Evolutionary conservation across 441 rosid genomes (phyloP).

Genomic region (Daphne laureola): DNA sequence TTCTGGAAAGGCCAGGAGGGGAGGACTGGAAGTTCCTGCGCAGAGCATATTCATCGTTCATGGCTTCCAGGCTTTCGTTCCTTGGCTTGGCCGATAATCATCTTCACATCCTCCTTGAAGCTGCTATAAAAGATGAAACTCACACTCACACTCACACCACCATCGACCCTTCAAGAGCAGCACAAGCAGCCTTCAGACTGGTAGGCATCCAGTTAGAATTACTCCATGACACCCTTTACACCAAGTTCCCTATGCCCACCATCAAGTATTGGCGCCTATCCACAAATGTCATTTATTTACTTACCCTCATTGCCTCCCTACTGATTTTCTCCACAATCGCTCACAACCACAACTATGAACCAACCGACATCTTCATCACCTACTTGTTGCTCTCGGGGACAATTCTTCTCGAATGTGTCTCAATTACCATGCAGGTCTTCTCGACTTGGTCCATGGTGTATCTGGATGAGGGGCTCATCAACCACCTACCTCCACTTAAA

Average conservation of each 20-base stretch:
- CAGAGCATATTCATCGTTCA: slow-evolving; percentile 26
- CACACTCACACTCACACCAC: not conserved
- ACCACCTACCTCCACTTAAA: not conserved
- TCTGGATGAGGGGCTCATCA: not conserved
- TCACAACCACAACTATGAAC: slow-evolving; percentile 2
- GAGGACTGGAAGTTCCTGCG: not conserved
- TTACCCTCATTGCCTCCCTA: slow-evolving; percentile 15
- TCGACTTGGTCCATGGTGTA: slow-evolving; percentile 30
- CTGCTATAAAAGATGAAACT: not conserved
- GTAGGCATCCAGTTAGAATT: slow-evolving; percentile 43
- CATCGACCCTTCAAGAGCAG: not conserved
- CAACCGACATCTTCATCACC: slow-evolving; percentile 23
- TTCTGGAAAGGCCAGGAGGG: too few species aligned
- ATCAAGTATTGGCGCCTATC: slow-evolving; percentile 7
- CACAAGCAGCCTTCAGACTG: slow-evolving; percentile 20
- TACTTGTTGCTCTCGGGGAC: slow-evolving; percentile 31
- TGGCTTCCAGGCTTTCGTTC: slow-evolving; percentile 29
- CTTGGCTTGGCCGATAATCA: slow-evolving; percentile 38
- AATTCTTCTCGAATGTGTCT: slow-evolving; percentile 26
- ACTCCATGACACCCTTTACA: slow-evolving; percentile 35
- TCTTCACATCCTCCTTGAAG: slow-evolving; percentile 21
- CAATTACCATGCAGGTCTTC: slow-evolving; percentile 16
- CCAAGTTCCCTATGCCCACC: slow-evolving; percentile 32
- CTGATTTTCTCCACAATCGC: slow-evolving; percentile 13
- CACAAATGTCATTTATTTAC: slow-evolving; percentile 11